A percentile compares a stretch with the other conserved stretches of the same genome.
Evolutionary conservation across 331 rosid genomes (phyloP).

Genomic region (Arachis monticola): DNA sequence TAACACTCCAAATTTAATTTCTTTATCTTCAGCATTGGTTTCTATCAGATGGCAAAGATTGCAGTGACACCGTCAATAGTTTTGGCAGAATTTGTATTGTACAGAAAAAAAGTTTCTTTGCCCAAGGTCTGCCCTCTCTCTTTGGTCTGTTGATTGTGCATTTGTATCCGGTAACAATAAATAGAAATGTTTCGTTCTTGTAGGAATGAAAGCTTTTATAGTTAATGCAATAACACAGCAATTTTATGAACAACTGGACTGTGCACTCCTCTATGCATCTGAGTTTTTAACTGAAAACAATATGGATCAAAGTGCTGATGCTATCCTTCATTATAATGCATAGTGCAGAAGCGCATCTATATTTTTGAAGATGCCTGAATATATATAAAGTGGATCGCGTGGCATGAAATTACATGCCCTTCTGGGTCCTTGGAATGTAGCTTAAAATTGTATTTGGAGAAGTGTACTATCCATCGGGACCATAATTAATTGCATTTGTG

Average conservation of each 20-base stretch:
- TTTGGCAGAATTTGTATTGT: constrained; percentile 78
- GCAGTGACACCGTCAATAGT: constrained; percentile 96
- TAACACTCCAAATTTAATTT: constrained; percentile 42
- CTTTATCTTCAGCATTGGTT: constrained; percentile 84
- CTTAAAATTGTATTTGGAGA: neutral
- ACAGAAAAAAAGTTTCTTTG: constrained; percentile 78
- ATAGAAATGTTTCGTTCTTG: neutral
- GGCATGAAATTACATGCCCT: neutral
- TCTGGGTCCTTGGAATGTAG: constrained; percentile 1
- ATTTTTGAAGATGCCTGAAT: constrained; percentile 14
- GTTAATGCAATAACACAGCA: neutral
- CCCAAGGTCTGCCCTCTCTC: constrained; percentile 58
- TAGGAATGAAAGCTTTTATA: constrained; percentile 16
- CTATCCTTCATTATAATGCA: constrained; percentile 1
- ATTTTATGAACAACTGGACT: neutral
- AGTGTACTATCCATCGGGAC: neutral
- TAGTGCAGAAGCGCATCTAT: neutral
- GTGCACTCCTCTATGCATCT: neutral
- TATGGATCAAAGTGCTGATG: constrained; percentile 1
- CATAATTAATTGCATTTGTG: neutral
- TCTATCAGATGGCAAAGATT: constrained; percentile 99
- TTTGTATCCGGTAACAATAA: constrained; percentile 10
- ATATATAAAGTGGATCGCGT: constrained; percentile 8
- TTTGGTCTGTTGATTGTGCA: constrained; percentile 25
- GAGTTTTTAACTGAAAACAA: constrained; percentile 2